These are phyloP conservation scores for Macrolepiota fuliginosa DNA, from an alignment of 768 basidiomycete species.

Conservation along the genomic window DNA sequence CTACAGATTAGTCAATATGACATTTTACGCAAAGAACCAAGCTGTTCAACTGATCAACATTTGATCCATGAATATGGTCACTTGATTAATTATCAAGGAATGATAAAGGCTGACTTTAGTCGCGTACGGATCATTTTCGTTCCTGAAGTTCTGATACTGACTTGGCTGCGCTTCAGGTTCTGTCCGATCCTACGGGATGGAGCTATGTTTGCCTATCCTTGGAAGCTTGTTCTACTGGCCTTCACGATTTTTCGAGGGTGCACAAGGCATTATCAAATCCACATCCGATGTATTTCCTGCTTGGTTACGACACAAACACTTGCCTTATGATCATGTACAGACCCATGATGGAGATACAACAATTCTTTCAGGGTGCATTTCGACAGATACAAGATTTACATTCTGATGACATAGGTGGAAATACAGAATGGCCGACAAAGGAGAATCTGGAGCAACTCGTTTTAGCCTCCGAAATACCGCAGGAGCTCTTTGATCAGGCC, in stretches of 20 bases:
- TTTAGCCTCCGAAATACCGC: neutral
- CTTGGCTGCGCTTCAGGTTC: neutral
- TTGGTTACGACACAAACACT: neutral
- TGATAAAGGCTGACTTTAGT: neutral
- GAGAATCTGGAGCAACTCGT: neutral
- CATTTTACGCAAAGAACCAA: neutral
- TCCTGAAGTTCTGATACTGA: neutral
- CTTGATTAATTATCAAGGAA: neutral
- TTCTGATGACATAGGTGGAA: neutral
- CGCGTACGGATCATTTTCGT: neutral
- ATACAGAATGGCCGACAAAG: neutral
- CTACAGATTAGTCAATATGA: neutral
- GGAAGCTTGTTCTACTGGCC: neutral
- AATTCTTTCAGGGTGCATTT: neutral
- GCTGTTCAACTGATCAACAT: neutral
- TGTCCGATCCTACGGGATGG: neutral
- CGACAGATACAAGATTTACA: neutral
- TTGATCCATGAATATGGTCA: neutral
- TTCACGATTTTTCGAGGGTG: neutral
- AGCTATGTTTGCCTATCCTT: neutral
- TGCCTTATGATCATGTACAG: neutral
- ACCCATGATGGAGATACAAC: neutral
- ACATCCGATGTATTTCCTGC: neutral
- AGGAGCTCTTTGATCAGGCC: neutral
- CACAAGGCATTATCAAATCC: neutral